Conservation (phyloP, 805 yeast species). For the Kodamaea laetipori region DNA sequence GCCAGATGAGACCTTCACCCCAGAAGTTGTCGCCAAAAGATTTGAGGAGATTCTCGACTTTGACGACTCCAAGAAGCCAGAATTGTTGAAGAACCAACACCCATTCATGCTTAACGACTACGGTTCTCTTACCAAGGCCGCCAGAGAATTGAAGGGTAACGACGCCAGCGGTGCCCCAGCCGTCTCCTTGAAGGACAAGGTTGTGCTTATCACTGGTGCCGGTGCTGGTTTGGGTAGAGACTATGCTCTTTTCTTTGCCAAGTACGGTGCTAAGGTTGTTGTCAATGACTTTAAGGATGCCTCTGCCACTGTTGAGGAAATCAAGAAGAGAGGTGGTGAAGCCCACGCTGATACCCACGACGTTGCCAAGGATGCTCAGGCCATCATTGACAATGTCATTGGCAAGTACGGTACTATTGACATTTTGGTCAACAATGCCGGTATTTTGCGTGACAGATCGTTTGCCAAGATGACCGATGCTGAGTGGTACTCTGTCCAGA, state of each 20-base stretch:
- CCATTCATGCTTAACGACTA: conserved; percentile 78
- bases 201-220: conserved; percentile 91
- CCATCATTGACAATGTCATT: conserved; percentile 75
- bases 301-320: conserved; percentile 69
- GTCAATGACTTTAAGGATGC: conserved; percentile 89
- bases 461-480: conserved; percentile 79
- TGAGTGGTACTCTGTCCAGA: conserved; percentile 80
- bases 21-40: conserved; percentile 75
- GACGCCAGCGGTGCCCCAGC: conserved; percentile 42
- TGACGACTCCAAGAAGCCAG: conserved; percentile 54
- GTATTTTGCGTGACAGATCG: conserved; percentile 87
- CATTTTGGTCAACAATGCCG: conserved; percentile 89
- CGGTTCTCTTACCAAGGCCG: conserved; percentile 54
- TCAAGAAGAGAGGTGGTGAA: conserved; percentile 66
- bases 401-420: conserved; percentile 81
- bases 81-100: conserved; percentile 54
- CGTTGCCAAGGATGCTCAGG: conserved; percentile 73
- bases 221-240: conserved; percentile 93
- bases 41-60: conserved; percentile 67
- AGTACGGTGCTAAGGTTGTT: conserved; percentile 92
- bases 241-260: conserved; percentile 82
- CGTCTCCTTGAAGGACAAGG: conserved; percentile 74
- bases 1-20: conserved; percentile 75
- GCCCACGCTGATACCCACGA: conserved; percentile 86
- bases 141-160: conserved; percentile 53